These are phyloP conservation scores for Agaricus bisporus DNA, from an alignment of 768 basidiomycete genomes.

Conservation along the genomic window DNA sequence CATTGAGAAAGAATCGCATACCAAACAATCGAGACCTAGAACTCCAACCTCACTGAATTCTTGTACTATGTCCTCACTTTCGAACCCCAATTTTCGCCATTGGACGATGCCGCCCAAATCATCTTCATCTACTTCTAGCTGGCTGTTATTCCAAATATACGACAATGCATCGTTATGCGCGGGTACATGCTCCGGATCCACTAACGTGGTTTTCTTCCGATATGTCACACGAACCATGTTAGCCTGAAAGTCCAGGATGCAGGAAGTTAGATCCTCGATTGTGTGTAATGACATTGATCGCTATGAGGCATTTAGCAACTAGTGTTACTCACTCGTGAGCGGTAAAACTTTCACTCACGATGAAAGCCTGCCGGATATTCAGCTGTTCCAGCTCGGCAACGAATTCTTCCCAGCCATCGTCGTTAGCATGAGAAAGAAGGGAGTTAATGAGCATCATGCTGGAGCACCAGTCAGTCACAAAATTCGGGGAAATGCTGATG, in stretches of 20 bases:
- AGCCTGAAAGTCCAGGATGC: conserved; percentile 83
- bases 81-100: conserved; percentile 79
- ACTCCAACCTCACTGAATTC: conserved; percentile 79
- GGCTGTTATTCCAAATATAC: conserved; percentile 64
- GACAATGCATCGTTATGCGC: conserved; percentile 51
- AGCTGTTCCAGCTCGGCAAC: conserved; percentile 67
- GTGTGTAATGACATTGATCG: conserved; percentile 80
- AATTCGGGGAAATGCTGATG: neutral
- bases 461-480: conserved; percentile 12
- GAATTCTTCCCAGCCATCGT: conserved; percentile 74
- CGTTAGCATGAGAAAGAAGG: conserved; percentile 71
- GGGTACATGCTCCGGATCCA: conserved; percentile 61
- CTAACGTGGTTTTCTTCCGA: conserved; percentile 73
- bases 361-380: conserved; percentile 76
- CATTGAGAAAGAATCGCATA: conserved; percentile 25
- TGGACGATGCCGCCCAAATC: conserved; percentile 44
- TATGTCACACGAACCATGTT: conserved; percentile 76
- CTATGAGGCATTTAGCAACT: conserved; percentile 27
- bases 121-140: conserved; percentile 47
- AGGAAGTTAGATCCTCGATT: conserved; percentile 76
- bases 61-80: conserved; percentile 62
- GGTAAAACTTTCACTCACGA: conserved; percentile 44
- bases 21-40: conserved; percentile 78
- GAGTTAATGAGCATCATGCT: conserved; percentile 92
- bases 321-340: neutral